Evolutionary conservation across 164 flowering plant genomes (phyloP).

Genomic region (Aristolochia fimbriata): DNA sequence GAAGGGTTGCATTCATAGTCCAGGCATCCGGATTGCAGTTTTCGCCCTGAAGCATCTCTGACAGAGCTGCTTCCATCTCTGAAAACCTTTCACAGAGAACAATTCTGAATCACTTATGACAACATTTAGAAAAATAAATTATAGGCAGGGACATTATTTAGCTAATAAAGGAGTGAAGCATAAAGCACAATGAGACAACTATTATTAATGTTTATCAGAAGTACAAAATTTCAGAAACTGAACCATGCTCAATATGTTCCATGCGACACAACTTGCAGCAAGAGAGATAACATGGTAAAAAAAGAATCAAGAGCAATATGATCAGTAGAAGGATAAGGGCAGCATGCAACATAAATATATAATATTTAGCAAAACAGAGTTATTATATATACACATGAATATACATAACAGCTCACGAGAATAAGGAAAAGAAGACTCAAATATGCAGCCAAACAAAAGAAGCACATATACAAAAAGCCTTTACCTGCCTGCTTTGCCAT

Average conservation of each 20-base stretch:
- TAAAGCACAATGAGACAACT: background rate
- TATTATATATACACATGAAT: too few species aligned
- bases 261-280: background rate
- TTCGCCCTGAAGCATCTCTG: constrained; percentile 52
- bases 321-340: too few species aligned
- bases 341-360: too few species aligned
- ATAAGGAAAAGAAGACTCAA: too few species aligned
- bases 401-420: too few species aligned
- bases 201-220: background rate
- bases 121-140: background rate
- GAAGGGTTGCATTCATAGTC: constrained; percentile 92
- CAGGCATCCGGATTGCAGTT: constrained; percentile 81
- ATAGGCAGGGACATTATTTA: background rate
- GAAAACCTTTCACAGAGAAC: constrained; percentile 38
- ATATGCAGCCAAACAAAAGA: background rate
- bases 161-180: background rate
- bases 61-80: constrained; percentile 77
- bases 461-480: background rate
- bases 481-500: constrained; percentile 80
- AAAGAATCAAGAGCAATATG: too few species aligned
- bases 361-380: too few species aligned
- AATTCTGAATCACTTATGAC: background rate
- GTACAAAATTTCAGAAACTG: background rate
- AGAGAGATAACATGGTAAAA: too few species aligned
- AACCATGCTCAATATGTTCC: background rate